Conservation (phyloP, 345 rosid species). For the Populus alba region DNA sequence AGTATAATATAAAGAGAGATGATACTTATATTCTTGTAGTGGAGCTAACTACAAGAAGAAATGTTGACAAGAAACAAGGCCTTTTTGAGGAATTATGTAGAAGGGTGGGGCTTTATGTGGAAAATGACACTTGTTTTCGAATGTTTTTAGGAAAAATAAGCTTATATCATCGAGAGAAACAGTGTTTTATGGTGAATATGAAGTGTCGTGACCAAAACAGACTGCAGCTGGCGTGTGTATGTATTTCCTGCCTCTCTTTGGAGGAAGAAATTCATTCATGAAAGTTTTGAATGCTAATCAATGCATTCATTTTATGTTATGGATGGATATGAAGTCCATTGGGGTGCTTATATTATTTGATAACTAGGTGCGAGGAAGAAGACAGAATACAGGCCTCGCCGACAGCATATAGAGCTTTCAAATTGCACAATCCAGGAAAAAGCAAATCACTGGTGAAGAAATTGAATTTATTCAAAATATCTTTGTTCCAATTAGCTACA, state of each 20-base stretch:
- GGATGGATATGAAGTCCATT: too few species aligned
- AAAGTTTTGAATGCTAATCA: background rate
- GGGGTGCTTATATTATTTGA: background rate
- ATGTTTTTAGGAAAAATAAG: background rate
- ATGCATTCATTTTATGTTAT: background rate
- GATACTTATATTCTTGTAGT: background rate
- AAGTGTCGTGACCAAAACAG: background rate
- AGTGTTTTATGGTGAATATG: background rate
- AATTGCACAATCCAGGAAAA: background rate
- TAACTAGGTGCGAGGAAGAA: background rate
- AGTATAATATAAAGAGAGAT: background rate
- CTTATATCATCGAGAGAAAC: background rate
- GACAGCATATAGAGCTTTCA: background rate
- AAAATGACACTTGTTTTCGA: background rate
- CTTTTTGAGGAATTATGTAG: background rate
- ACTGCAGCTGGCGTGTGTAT: background rate
- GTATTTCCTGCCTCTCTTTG: background rate
- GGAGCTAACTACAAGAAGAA: background rate
- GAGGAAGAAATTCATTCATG: background rate
- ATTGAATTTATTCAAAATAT: background rate
- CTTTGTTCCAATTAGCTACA: background rate
- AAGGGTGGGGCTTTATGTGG: background rate
- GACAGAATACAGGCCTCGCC: background rate
- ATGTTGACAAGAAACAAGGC: background rate
- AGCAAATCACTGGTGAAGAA: background rate